Base-by-base conservation (phyloP, 164 flowering plant genomes). In the Paratinospora sagittata region DNA sequence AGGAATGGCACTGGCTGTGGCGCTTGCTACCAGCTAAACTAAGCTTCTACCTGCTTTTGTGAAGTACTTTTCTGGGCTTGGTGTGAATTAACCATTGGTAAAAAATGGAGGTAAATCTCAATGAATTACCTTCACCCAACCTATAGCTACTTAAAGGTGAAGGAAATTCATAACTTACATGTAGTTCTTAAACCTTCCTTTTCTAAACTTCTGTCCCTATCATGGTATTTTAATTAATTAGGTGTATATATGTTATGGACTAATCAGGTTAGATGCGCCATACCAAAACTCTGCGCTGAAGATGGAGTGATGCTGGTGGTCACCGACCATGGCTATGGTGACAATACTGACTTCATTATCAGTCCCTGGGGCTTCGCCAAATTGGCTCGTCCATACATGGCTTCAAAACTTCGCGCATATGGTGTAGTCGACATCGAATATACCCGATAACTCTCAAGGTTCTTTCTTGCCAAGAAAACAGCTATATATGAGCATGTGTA, bases 241-340 rank as follows among this genome's bases (percentile, higher is more conserved):
- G 2, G 19, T n/a, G n/a, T 30, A 30, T 17, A 6, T 58, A 14
- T 55, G n/a, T 73, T 21, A 63, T 64, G 69, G n/a, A 57, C 49
- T 12, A 41, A 64, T 27, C 81, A 90, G 97, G 93, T 91, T 6
- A 81, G 87, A 77, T 94, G 98, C 89, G 89, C 75, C 37, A 73
- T 71, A 7, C 83, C 88, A 11, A 27, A 76, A 3, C 78, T 80
- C n/a, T 93, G 98, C 82, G 75, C 64, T 3, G 82, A 82, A 0
- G 81, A 85, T 33, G 97, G 98, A 23, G 82, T 77, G 76, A 82
- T 69, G 47, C 74, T 89, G 5, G 89, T 92, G 75, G 95, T 82
- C 72, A 94, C 97, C 0, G 97, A 92, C 79, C 81, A 86, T 5
- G 98, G 98, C 0, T 87, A 81, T 64, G 97, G 98, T 19, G 92